Base-by-base conservation (phyloP, 805 yeast genomes). In the Brettanomyces anomalus region DNA sequence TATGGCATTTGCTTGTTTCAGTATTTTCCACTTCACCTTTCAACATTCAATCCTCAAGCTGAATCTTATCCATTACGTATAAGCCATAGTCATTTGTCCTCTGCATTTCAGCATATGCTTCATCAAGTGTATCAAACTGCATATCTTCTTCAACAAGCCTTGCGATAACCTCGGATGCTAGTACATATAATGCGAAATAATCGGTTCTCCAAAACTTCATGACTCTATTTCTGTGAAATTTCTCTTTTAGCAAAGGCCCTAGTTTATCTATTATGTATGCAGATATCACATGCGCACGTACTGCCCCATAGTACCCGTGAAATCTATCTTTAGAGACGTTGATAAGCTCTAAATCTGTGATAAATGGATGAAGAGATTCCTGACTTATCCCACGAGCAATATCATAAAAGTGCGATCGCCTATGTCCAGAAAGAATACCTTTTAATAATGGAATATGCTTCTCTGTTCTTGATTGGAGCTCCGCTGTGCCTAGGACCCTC, bases 221-320 rank as follows among this genome's bases (percentile, higher is more conserved):
- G 1, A 78, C 74, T 17, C 64, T 60, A 49, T 74, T 74, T 3
- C 48, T 60, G 41, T 50, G 57, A 4, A 41, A 44, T 36, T 56
- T 49, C 21, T 46, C 42, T 4, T 48, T 44, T 3, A 80, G 48
- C 24, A 62, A 54, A 1, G 50, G 42, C 19, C 56, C 54, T 41
- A 59, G 68, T 11, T n/a, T 60, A 44, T 3, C 35, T 17, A 13
- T 37, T 33, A 82, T 70, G 34, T 64, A 49, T 24, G 62, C 54
- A 1, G 81, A 71, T 1, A 81, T 67, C 14, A 64, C 55, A 43
- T 70, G 61, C 48, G 81, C 84, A 43, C 89, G 64, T 47, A 66
- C 67, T 30, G 73, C 56, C 0, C 89, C 90, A 47, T 71, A 71
- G 52, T 70, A 82, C 0, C 90, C 89, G 21, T 77, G 77, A 51